Base-by-base conservation (phyloP, 2,329 filamentous ascomycete species). In the Arthrobotrys sinensis region DNA sequence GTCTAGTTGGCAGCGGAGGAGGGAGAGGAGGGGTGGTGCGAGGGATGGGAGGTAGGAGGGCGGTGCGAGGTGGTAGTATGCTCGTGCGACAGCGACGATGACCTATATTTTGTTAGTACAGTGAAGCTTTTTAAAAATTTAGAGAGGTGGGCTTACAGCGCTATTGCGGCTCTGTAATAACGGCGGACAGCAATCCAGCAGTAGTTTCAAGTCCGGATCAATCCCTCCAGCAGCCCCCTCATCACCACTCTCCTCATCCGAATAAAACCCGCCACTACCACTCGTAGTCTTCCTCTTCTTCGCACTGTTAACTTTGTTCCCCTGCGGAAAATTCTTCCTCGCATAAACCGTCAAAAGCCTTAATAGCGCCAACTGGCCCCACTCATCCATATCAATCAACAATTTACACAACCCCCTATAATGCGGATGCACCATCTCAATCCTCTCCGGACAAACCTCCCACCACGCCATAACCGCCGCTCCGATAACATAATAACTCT, bases 371-470 rank as follows among this genome's bases (percentile, higher is more conserved):
- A 98, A 85, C 85, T 99, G 96, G 48, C 94, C 92, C 96, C 96
- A 99, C 85, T 99, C 96, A 83, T 99, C 96, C 96, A 99, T 99
- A 83, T 99, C 96, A 24, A 97, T 93, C 65, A 98, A 86, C 86
- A 97, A 97, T 84, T 90, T 93, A 80, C 97, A 91, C 80, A 99
- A 86, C 40, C 89, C 88, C 63, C 93, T 90, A 85, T 98, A 99
- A 83, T 97, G 92, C 80, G 92, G 91, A 84, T 99, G 96, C 81
- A 99, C 90, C 76, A 99, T 86, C 83, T 97, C 94, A 80, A 97
- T 88, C 67, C 92, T 88, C 14, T 96, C 91, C 0, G 96, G 94
- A 81, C 95, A 98, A 32, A 98, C 87, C 80, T 97, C 93, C 84
- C 96, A 85, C 82, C 96, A 97, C 0, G 96, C 93, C 43, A 91